Evolutionary conservation across 352 stramenopile species (phyloP), one percentile per base, ranked within the genome.

Genomic region (Phytopythium montanum): DNA sequence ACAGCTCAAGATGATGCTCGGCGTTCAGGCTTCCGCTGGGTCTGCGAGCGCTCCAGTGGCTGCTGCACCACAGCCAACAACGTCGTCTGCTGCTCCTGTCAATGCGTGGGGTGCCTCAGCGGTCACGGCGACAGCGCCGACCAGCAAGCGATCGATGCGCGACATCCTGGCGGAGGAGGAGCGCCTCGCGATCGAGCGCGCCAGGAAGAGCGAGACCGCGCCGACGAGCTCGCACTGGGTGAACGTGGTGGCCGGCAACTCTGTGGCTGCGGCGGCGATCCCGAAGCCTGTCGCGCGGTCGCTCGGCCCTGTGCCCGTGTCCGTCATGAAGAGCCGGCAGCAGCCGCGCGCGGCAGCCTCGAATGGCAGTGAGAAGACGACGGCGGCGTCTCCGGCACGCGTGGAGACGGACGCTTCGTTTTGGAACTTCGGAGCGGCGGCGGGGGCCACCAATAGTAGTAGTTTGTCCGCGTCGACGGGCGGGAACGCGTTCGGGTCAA

Each of bases 1-100:
- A 14, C 82, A 95, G 52, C 64, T 95, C 28, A 95, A 95, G 68
- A 92, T 93, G 79, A 95, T 95, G 86, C 72, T 95, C 6, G 86
- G 86, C 23, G 85, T 94, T 28, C 59, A 59, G 29, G 56, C 38
- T 45, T 19, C 56, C 14, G 42, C 62, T 33, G 39, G 61, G 16
- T 41, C 61, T 28, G 44, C 54, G 26, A 19, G 21, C 25, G 54
- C 38, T 44, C 31, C 51, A 5, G 21, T 49, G 34, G n/a, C 57
- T n/a, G 42, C 67, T 49, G 34, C 60, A 18, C 50, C 54, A 36
- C 49, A 54, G 29, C 18, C 58, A 23, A 16, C 71, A 26, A 25
- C 59, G 23, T 39, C 66, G 23, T 21, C 66, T 42, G 62, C 65
- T 5, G 60, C 76, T 1, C 44, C 68, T 25, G 42, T 70, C 23